A percentile compares a stretch with the other conserved stretches of the same genome.
These are phyloP conservation scores for Starmerella kuoi DNA, from an alignment of 805 yeast genomes.

Conservation along the genomic window DNA sequence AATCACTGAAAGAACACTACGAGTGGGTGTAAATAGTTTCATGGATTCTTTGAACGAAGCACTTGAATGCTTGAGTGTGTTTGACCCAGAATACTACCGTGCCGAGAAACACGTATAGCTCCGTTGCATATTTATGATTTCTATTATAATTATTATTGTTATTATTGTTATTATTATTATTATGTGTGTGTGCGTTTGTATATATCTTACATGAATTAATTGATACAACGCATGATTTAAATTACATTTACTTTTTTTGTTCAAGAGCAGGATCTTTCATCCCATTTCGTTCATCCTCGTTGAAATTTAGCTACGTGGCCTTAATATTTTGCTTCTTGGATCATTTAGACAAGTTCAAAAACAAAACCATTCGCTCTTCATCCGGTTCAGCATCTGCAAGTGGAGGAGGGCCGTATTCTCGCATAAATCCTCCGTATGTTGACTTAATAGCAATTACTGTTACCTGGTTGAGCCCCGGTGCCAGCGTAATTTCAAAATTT, in stretches of 20 bases:
- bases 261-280: no score
- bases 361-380: constrained; percentile 24
- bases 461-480: constrained; percentile 30
- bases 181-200: no score
- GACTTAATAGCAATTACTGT: constrained; percentile 25
- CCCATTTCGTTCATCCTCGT: no score
- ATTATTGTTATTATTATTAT: no score
- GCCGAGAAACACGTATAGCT: no score
- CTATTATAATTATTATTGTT: no score
- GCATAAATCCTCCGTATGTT: constrained; percentile 19
- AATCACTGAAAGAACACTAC: constrained; percentile 50
- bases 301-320: no score
- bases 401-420: constrained; percentile 25
- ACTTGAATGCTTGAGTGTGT: constrained; percentile 36
- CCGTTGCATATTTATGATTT: no score
- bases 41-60: constrained; percentile 66
- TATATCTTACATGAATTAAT: no score
- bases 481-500: constrained; percentile 26
- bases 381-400: constrained; percentile 24
- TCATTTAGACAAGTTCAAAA: constrained; percentile 27
- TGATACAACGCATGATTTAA: no score
- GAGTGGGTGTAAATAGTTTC: constrained; percentile 75
- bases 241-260: no score
- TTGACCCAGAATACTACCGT: constrained; percentile 8
- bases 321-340: no score